These are phyloP conservation scores for Penicillium sp. DNA, from an alignment of 2,329 filamentous ascomycete species.

Conservation along the genomic window DNA sequence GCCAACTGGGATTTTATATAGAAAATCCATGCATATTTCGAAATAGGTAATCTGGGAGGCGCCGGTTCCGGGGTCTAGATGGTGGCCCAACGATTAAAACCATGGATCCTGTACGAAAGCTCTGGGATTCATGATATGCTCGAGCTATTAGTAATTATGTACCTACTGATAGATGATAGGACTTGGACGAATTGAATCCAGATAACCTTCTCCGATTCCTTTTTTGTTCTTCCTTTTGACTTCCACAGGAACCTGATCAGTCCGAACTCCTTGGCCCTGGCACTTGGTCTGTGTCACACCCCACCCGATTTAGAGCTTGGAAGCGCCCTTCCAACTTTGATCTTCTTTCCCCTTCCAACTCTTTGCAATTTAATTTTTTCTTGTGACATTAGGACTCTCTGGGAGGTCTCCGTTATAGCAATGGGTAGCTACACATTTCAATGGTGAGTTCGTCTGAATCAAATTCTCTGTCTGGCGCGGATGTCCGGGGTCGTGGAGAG, in stretches of 20 bases:
- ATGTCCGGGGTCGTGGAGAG: neutral
- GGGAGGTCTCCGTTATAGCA: neutral
- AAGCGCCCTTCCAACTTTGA: slow-evolving; percentile 5
- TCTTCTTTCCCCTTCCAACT: slow-evolving; percentile 3
- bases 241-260: slow-evolving; percentile 1
- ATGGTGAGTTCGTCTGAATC: slow-evolving; percentile 31
- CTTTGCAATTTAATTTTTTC: neutral
- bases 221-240: neutral
- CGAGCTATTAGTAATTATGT: too few species aligned
- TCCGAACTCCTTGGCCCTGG: slow-evolving; percentile 1
- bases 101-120: neutral
- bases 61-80: neutral
- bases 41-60: neutral
- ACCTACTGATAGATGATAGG: neutral
- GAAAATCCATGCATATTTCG: too few species aligned
- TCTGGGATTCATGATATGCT: neutral
- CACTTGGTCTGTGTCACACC: slow-evolving; percentile 24
- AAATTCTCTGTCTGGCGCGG: neutral
- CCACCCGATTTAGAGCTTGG: slow-evolving; percentile 19
- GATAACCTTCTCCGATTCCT: neutral
- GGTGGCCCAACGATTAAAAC: neutral
- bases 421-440: slow-evolving; percentile 41
- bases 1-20: too few species aligned
- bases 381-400: neutral
- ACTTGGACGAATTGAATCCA: neutral